Evolutionary conservation across 495 filamentous ascomycete genomes (phyloP).

Genomic region (Baudoinia panamericana): DNA sequence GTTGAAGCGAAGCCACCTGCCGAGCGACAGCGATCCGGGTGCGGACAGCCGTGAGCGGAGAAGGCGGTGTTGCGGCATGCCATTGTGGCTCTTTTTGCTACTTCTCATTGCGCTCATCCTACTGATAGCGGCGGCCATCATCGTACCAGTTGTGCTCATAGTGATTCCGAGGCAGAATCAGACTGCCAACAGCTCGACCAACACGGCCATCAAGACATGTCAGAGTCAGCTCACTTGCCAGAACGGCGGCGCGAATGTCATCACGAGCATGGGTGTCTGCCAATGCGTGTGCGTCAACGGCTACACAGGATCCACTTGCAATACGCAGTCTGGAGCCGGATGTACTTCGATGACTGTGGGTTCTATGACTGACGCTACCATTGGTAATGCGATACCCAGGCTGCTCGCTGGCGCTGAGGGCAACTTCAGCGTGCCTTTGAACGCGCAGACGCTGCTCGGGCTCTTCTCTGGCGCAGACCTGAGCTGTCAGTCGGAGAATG

Average conservation of each 20-base stretch:
- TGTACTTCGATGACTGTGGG: slow-evolving; percentile 56
- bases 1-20: slow-evolving; percentile 8
- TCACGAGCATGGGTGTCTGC: slow-evolving; percentile 47
- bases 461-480: slow-evolving; percentile 62
- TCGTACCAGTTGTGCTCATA: slow-evolving; percentile 73
- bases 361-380: slow-evolving; percentile 48
- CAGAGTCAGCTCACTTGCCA: slow-evolving; percentile 39
- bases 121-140: slow-evolving; percentile 70
- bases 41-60: slow-evolving; percentile 1
- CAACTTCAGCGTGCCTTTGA: slow-evolving; percentile 66
- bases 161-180: slow-evolving; percentile 51
- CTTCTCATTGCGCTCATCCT: slow-evolving; percentile 54
- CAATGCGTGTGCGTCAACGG: slow-evolving; percentile 79
- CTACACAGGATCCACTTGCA: slow-evolving; percentile 70
- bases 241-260: slow-evolving; percentile 69
- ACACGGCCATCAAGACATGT: slow-evolving; percentile 26
- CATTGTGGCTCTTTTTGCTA: slow-evolving; percentile 63
- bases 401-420: slow-evolving; percentile 49
- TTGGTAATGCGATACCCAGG: slow-evolving; percentile 64
- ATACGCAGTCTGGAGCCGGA: slow-evolving; percentile 37
- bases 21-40: slow-evolving; percentile 16
- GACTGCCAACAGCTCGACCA: slow-evolving; percentile 21
- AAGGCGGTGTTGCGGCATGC: slow-evolving; percentile 65
- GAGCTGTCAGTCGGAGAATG: slow-evolving; percentile 69
- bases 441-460: slow-evolving; percentile 50